A percentile compares a stretch with the other conserved stretches of the same genome.
These are phyloP conservation scores for Aspergillus cejpii DNA, from an alignment of 2,329 filamentous ascomycete species.

Conservation along the genomic window DNA sequence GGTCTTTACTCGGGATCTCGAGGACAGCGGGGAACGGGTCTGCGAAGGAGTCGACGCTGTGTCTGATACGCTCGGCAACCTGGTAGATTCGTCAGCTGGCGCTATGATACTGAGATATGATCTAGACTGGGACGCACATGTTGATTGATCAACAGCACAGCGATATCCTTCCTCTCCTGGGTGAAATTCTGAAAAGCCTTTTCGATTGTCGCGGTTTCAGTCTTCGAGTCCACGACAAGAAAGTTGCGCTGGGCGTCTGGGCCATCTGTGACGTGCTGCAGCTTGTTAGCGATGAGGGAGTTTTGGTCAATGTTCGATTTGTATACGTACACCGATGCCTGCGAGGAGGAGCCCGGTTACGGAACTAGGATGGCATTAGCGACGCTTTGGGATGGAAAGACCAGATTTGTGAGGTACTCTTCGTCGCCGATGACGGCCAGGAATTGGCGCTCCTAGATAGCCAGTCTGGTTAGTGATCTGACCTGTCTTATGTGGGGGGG, in stretches of 20 bases:
- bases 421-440: conserved; percentile 97
- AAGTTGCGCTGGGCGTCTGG: conserved; percentile 96
- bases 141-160: conserved; percentile 94
- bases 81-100: too few relatives aligned
- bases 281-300: not conserved
- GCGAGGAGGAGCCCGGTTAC: conserved; percentile 93
- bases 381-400: not conserved
- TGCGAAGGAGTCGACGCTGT: conserved; percentile 83
- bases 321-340: conserved; percentile 72
- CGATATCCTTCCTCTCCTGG: conserved; percentile 87
- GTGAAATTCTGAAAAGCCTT: conserved; percentile 85
- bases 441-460: conserved; percentile 72
- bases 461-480: conserved; percentile 30
- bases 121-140: conserved; percentile 56
- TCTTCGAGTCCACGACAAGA: conserved; percentile 91
- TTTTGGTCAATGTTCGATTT: not conserved
- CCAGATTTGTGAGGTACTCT: conserved; percentile 41
- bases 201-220: conserved; percentile 80
- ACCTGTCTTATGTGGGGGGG: conserved; percentile 3
- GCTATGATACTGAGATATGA: not conserved
- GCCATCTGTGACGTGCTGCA: conserved; percentile 79
- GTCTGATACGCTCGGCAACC: conserved; percentile 90
- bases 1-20: conserved; percentile 97
- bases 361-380: conserved; percentile 57
- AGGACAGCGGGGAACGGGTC: conserved; percentile 93